Evolutionary conservation across 2,329 filamentous ascomycete species (phyloP).

Genomic region (Paraconiothyrium brasiliense): DNA sequence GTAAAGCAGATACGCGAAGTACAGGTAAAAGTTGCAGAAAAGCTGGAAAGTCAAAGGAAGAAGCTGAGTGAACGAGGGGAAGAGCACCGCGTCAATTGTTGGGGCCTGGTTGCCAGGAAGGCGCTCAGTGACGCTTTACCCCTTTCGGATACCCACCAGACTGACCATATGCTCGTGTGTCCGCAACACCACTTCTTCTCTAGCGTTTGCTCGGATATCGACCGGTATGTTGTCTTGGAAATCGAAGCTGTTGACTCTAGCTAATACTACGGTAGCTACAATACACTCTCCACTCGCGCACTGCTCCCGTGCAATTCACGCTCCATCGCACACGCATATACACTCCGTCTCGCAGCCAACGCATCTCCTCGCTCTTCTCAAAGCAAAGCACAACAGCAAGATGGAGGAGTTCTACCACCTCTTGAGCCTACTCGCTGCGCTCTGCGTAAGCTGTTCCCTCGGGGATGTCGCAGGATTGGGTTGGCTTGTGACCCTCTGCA

Average conservation of each 20-base stretch:
- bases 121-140: conserved; percentile 1
- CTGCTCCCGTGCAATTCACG: neutral
- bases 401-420: neutral
- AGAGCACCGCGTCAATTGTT: neutral
- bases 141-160: neutral
- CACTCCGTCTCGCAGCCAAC: neutral
- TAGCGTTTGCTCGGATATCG: neutral
- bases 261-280: neutral
- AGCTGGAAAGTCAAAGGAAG: neutral
- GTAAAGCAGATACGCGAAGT: neutral
- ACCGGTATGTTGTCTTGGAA: neutral
- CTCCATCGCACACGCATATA: neutral
- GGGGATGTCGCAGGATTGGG: neutral
- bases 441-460: neutral
- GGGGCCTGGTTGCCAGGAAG: neutral
- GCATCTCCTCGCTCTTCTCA: neutral
- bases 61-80: neutral
- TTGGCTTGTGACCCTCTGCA: neutral
- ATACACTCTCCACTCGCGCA: neutral
- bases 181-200: neutral
- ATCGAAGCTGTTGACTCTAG: neutral
- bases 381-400: neutral
- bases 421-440: neutral
- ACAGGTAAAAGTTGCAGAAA: neutral
- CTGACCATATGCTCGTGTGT: neutral